Evolutionary conservation across 495 filamentous ascomycete species (phyloP).

Genomic region (Stereocaulon alpinum): DNA sequence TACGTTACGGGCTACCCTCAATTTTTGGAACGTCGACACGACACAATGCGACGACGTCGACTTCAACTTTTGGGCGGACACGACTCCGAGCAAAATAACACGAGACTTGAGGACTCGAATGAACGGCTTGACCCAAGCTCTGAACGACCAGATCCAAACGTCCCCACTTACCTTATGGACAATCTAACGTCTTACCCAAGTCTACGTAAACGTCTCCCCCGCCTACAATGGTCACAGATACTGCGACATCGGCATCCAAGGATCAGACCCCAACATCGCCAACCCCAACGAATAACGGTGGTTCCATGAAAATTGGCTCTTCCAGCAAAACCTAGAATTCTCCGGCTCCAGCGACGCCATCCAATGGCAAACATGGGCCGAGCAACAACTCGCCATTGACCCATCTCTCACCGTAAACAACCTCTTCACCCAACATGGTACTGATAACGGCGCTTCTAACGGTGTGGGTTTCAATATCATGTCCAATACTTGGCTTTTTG

Average conservation of each 20-base stretch:
- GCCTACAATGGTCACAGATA: too few species aligned
- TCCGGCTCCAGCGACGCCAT: neutral
- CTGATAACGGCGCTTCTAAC: too few species aligned
- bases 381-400: neutral
- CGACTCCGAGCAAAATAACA: neutral
- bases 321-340: too few species aligned
- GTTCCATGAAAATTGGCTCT: too few species aligned
- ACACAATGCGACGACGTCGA: neutral
- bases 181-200: too few species aligned
- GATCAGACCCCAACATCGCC: too few species aligned
- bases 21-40: slow-evolving; percentile 4
- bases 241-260: too few species aligned
- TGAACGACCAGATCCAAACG: neutral
- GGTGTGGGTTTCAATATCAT: too few species aligned
- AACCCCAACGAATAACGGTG: too few species aligned
- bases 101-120: neutral
- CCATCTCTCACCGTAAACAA: neutral
- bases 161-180: too few species aligned
- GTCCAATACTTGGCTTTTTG: neutral
- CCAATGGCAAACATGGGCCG: neutral
- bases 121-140: neutral
- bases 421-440: too few species aligned
- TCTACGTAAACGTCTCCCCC: too few species aligned
- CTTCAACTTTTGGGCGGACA: neutral
- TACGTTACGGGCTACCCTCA: neutral